A percentile compares a stretch with the other conserved stretches of the same genome.
Conservation (phyloP, 1,139 yeast species). For the Yamadazyma buinensis region DNA sequence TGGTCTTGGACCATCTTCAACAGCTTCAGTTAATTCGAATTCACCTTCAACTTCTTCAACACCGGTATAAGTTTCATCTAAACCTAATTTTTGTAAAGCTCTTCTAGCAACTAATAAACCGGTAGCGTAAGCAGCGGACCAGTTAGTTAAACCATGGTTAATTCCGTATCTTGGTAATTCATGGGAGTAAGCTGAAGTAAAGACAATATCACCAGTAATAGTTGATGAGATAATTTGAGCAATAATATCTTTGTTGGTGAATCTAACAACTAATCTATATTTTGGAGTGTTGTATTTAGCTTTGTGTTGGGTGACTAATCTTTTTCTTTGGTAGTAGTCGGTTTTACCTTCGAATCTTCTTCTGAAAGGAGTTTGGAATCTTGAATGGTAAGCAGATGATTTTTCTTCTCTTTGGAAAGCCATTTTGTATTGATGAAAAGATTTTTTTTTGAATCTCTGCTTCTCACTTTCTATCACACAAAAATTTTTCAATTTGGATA, state of each 20-base stretch:
- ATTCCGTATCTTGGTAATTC: slow-evolving; percentile 99
- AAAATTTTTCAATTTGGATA: slow-evolving; percentile 7
- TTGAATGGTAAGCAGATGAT: slow-evolving; percentile 95
- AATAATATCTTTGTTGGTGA: slow-evolving; percentile 99
- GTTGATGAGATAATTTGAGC: slow-evolving; percentile 96
- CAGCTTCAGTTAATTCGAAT: slow-evolving; percentile 96
- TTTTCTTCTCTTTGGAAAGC: slow-evolving; percentile 70
- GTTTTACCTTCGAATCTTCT: slow-evolving; percentile 99
- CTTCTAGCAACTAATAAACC: slow-evolving; percentile 99
- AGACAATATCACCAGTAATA: slow-evolving; percentile 94
- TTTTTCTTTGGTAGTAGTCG: slow-evolving; percentile 99
- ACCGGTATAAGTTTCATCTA: slow-evolving; percentile 97
- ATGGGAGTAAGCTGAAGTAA: slow-evolving; percentile 98
- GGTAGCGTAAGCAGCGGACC: slow-evolving; percentile 99
- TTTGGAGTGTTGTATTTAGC: slow-evolving; percentile 99
- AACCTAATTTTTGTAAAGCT: slow-evolving; percentile 95
- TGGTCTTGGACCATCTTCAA: slow-evolving; percentile 99
- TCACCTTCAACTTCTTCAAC: slow-evolving; percentile 99
- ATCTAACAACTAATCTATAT: slow-evolving; percentile 99
- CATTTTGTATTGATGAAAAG: slow-evolving; percentile 43
- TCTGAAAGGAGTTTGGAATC: slow-evolving; percentile 99
- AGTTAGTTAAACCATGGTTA: slow-evolving; percentile 98
- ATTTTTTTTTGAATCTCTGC: slow-evolving; percentile 3
- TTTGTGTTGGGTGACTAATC: slow-evolving; percentile 99
- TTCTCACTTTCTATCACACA: not conserved